These are phyloP conservation scores for Saccharomyces hybrid DNA, from an alignment of 1,139 yeast species.

Conservation along the genomic window DNA sequence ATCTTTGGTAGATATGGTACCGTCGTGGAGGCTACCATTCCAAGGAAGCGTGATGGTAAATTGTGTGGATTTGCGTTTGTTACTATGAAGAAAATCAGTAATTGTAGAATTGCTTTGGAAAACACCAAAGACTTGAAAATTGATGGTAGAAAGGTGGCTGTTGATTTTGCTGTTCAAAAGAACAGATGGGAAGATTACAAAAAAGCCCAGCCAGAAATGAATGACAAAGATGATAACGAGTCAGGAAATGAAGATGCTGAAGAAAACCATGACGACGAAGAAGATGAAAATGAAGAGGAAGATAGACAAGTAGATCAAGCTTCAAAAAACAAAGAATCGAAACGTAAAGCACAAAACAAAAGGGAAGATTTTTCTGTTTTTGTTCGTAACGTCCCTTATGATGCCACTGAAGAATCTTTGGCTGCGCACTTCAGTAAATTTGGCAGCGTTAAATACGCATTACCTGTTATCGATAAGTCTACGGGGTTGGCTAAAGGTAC, in stretches of 20 bases:
- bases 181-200: conserved; percentile 62
- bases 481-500: conserved; percentile 90
- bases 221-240: conserved; percentile 34
- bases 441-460: conserved; percentile 86
- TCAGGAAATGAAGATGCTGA: conserved; percentile 35
- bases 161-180: conserved; percentile 88
- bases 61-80: conserved; percentile 96
- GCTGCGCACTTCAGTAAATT: conserved; percentile 72
- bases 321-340: conserved; percentile 32
- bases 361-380: conserved; percentile 69
- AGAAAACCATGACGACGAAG: conserved; percentile 32
- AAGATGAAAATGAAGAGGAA: conserved; percentile 31
- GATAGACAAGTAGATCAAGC: conserved; percentile 34
- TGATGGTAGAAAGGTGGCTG: conserved; percentile 88
- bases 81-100: conserved; percentile 71
- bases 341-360: conserved; percentile 44
- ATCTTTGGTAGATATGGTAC: conserved; percentile 74
- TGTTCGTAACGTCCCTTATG: conserved; percentile 90
- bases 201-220: conserved; percentile 34
- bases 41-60: conserved; percentile 78
- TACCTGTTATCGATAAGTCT: conserved; percentile 82
- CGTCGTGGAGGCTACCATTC: conserved; percentile 83
- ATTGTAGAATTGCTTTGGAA: conserved; percentile 78
- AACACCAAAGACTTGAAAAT: conserved; percentile 67
- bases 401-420: conserved; percentile 75